Evolutionary conservation across 306 rosid species (phyloP).

Genomic region (Cyamopsis tetragonoloba): DNA sequence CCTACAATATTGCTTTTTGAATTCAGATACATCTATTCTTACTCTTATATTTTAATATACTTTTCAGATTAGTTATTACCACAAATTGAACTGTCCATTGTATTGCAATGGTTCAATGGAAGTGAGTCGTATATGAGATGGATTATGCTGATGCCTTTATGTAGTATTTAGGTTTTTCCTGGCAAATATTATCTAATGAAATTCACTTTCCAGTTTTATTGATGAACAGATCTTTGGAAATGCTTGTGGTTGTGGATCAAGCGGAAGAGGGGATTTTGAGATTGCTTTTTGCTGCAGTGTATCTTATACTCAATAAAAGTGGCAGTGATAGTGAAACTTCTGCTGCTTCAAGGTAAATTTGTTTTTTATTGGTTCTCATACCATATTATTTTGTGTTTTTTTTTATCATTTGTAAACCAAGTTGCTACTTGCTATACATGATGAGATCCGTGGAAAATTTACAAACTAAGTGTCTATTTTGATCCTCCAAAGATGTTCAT

Average conservation of each 20-base stretch:
- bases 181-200: conserved; percentile 44
- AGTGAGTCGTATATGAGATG: conserved; percentile 18
- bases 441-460: not conserved
- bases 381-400: not conserved
- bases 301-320: conserved; percentile 70
- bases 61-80: conserved; percentile 12
- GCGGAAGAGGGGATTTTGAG: conserved; percentile 89
- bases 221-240: conserved; percentile 87
- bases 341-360: conserved; percentile 82
- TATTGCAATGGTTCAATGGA: conserved; percentile 16
- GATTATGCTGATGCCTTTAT: conserved; percentile 10
- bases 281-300: conserved; percentile 78
- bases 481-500: not conserved
- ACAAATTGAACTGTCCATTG: not conserved
- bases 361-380: conserved; percentile 13
- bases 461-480: not conserved
- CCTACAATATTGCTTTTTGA: not conserved
- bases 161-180: conserved; percentile 23
- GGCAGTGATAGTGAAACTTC: conserved; percentile 81
- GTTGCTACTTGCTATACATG: not conserved
- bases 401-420: conserved; percentile 21
- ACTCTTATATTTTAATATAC: not conserved
- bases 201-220: conserved; percentile 50
- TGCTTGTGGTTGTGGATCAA: conserved; percentile 80
- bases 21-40: not conserved